These are phyloP conservation scores for Vinca minor DNA, from an alignment of 257 asterid genomes.

Conservation along the genomic window DNA sequence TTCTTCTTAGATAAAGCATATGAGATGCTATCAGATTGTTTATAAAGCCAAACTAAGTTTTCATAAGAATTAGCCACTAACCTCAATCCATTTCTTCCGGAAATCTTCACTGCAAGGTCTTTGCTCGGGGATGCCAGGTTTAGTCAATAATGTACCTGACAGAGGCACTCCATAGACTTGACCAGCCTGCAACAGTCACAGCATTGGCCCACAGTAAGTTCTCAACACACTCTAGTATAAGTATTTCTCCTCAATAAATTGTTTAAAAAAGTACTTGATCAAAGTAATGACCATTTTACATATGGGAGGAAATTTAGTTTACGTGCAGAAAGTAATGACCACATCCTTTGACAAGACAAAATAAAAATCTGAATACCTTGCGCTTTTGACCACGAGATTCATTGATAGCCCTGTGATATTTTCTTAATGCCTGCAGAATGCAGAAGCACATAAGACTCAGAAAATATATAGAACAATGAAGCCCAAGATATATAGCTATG, in stretches of 20 bases:
- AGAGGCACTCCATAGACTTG: conserved; percentile 98
- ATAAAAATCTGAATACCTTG: conserved; percentile 55
- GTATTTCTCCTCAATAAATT: background rate
- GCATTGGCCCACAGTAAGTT: conserved; percentile 13
- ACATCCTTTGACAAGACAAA: conserved; percentile 14
- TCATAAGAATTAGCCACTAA: conserved; percentile 19
- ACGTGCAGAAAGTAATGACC: no score
- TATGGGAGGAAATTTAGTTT: no score
- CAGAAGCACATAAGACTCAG: conserved; percentile 2
- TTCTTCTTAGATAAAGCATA: background rate
- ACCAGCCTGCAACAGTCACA: conserved; percentile 62
- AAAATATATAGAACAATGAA: background rate
- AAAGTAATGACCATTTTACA: no score
- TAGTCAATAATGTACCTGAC: conserved; percentile 64
- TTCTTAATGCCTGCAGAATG: conserved; percentile 70
- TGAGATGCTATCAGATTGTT: background rate
- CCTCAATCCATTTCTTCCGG: conserved; percentile 99
- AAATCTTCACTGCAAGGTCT: conserved; percentile 87
- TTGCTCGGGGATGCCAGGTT: conserved; percentile 75
- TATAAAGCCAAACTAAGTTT: background rate
- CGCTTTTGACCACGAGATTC: conserved; percentile 94
- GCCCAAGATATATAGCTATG: background rate
- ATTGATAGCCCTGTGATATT: conserved; percentile 84
- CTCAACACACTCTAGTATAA: background rate
- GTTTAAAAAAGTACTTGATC: no score